Conservation (phyloP, 805 yeast genomes). For the Ogataea naganishii region DNA sequence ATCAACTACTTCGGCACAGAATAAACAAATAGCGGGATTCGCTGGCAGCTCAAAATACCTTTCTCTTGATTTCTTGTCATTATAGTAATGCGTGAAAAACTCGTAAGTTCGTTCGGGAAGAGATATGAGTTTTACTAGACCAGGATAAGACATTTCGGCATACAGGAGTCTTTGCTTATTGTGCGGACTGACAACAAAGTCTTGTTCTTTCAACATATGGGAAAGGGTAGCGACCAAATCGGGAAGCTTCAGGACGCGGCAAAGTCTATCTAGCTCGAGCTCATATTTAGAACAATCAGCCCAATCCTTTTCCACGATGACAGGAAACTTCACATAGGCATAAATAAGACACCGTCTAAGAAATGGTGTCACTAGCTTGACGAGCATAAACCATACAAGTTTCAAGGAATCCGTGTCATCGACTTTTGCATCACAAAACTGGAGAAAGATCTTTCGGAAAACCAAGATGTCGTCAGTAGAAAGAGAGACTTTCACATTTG, state of each 20-base stretch:
- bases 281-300: slow-evolving; percentile 11
- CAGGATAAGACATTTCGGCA: slow-evolving; percentile 50
- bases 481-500: no score
- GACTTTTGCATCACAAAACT: slow-evolving; percentile 18
- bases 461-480: no score
- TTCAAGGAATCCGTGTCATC: slow-evolving; percentile 22
- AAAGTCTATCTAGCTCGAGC: slow-evolving; percentile 48
- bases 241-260: slow-evolving; percentile 41
- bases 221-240: slow-evolving; percentile 18
- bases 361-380: slow-evolving; percentile 55
- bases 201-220: slow-evolving; percentile 11
- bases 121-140: slow-evolving; percentile 46
- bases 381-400: slow-evolving; percentile 42
- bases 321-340: slow-evolving; percentile 44
- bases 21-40: slow-evolving; percentile 83
- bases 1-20: slow-evolving; percentile 65
- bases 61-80: slow-evolving; percentile 26
- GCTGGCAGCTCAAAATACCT: slow-evolving; percentile 26
- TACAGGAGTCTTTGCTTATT: slow-evolving; percentile 6
- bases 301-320: slow-evolving; percentile 21
- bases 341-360: slow-evolving; percentile 54
- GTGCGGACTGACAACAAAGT: slow-evolving; percentile 6
- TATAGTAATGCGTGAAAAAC: slow-evolving; percentile 54
- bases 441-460: slow-evolving; percentile 9
- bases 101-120: slow-evolving; percentile 62